These are phyloP conservation scores for Neurospora sp. DNA, from an alignment of 495 filamentous ascomycete genomes.

Conservation along the genomic window DNA sequence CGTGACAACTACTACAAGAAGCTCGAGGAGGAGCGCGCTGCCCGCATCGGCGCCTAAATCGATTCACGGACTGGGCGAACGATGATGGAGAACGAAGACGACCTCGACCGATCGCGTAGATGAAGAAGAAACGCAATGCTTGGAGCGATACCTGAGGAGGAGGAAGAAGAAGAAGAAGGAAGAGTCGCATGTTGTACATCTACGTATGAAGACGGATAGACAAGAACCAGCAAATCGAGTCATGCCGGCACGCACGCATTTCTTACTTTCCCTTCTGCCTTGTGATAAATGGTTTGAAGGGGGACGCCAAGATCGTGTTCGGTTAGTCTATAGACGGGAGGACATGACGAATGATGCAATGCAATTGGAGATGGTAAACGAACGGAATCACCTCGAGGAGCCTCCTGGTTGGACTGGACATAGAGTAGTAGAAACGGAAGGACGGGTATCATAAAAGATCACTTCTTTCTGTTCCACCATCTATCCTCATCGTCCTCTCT, in stretches of 20 bases:
- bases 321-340: background rate
- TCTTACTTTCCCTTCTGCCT: background rate
- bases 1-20: constrained; percentile 39
- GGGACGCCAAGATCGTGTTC: background rate
- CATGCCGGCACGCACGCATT: background rate
- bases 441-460: background rate
- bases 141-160: background rate
- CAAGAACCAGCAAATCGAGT: constrained; percentile 13
- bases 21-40: constrained; percentile 37
- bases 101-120: background rate
- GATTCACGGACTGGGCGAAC: background rate
- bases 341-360: background rate
- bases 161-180: background rate
- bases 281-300: background rate
- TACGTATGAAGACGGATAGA: constrained; percentile 16
- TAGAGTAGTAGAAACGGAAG: background rate
- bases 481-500: background rate
- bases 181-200: constrained; percentile 3
- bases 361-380: background rate
- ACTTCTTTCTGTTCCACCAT: background rate
- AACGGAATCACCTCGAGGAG: background rate
- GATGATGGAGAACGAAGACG: background rate
- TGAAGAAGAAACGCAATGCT: background rate
- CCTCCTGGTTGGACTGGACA: background rate
- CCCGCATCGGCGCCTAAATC: constrained; percentile 14